A percentile compares a stretch with the other conserved stretches of the same genome.
Conservation (phyloP, 805 yeast species). For the Saccharomycopsis malanga region DNA sequence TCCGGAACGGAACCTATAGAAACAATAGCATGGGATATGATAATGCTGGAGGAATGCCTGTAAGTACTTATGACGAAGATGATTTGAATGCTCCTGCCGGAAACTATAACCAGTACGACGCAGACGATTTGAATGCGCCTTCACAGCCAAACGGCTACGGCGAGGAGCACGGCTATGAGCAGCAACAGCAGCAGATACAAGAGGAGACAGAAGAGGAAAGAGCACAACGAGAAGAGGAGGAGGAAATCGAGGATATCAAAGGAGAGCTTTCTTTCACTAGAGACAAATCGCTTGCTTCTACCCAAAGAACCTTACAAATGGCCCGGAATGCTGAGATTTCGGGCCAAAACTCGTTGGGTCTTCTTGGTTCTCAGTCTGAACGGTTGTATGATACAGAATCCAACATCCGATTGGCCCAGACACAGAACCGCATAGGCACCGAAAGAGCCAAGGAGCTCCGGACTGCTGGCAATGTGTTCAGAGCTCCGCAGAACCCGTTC, state of each 20-base stretch:
- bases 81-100: constrained; percentile 26
- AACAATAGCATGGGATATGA: not conserved
- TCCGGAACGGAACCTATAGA: not conserved
- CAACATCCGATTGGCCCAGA: constrained; percentile 66
- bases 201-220: constrained; percentile 31
- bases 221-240: constrained; percentile 59
- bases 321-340: constrained; percentile 67
- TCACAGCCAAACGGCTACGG: not conserved
- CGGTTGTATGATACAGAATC: constrained; percentile 73
- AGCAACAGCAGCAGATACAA: constrained; percentile 23
- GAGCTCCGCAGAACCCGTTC: constrained; percentile 64
- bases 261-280: constrained; percentile 77
- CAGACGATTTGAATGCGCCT: constrained; percentile 30
- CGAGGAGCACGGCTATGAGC: constrained; percentile 14
- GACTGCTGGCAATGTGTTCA: constrained; percentile 25
- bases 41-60: not conserved
- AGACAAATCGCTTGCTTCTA: constrained; percentile 78
- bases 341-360: constrained; percentile 78
- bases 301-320: constrained; percentile 72
- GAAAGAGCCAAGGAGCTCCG: constrained; percentile 74
- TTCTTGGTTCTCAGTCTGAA: constrained; percentile 92
- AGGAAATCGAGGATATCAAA: constrained; percentile 81
- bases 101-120: constrained; percentile 22
- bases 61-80: constrained; percentile 23
- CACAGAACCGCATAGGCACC: constrained; percentile 76